A percentile compares a stretch with the other conserved stretches of the same genome.
Evolutionary conservation across 2,329 filamentous ascomycete genomes (phyloP).

Genomic region (Cryphonectria radicalis): DNA sequence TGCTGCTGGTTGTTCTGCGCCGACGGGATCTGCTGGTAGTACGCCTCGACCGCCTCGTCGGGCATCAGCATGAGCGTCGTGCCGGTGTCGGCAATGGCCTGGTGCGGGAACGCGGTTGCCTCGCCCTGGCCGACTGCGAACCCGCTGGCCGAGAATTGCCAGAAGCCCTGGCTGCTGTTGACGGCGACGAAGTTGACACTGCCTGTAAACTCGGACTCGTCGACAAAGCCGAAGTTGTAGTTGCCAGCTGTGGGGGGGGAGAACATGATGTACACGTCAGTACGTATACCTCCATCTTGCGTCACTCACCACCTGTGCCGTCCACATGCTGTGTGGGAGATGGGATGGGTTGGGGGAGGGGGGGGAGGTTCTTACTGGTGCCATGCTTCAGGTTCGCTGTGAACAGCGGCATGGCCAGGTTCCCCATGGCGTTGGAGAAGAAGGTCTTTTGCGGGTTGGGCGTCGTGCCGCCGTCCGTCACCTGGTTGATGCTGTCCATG

Average conservation of each 20-base stretch:
- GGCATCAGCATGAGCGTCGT: constrained; percentile 66
- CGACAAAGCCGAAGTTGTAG: constrained; percentile 53
- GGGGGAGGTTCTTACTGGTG: constrained; percentile 36
- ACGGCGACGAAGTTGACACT: constrained; percentile 60
- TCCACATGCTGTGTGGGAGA: not conserved
- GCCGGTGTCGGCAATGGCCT: constrained; percentile 68
- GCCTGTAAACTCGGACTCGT: constrained; percentile 60
- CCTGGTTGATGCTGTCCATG: constrained; percentile 63
- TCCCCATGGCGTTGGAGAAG: constrained; percentile 40
- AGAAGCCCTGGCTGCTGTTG: constrained; percentile 61
- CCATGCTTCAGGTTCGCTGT: constrained; percentile 41
- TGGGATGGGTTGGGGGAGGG: not conserved
- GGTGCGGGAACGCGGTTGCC: constrained; percentile 45
- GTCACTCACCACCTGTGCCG: not conserved
- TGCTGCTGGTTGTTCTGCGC: constrained; percentile 47
- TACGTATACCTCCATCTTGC: not conserved
- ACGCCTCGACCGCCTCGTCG: constrained; percentile 52
- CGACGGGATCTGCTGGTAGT: constrained; percentile 59
- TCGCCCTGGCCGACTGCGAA: constrained; percentile 54
- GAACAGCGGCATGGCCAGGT: constrained; percentile 39
- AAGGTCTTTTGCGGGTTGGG: constrained; percentile 50
- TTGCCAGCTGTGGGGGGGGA: constrained; percentile 35
- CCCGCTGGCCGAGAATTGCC: constrained; percentile 60
- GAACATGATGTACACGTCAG: constrained; percentile 7
- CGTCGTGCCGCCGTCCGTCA: constrained; percentile 59